Evolutionary conservation across 768 basidiomycete genomes (phyloP), one percentile per base, ranked within the genome.

Genomic region (Melanogaster broomeanus): DNA sequence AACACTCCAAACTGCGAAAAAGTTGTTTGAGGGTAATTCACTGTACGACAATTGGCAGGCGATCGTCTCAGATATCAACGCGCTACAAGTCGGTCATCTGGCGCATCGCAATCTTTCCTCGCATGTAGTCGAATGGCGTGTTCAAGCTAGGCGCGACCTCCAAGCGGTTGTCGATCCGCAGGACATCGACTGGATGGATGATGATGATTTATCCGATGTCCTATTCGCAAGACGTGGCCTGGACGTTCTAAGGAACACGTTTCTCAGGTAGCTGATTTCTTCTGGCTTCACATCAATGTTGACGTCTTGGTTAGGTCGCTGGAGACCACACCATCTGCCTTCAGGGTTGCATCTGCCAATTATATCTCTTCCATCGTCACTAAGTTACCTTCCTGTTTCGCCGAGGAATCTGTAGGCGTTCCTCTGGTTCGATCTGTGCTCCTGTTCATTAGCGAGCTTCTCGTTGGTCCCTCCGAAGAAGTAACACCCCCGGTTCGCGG

Each of bases 161-260:
- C 59, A 75, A 19, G 64, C 70, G 2, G 69, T 86, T 37, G 69
- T 82, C 18, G 58, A 71, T 48, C 77, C 79, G 18, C 74, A 78
- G 49, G 62, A 73, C 2, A 58, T 81, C 7, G 60, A 70, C 12
- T 86, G 83, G 85, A 81, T 80, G 75, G 79, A 79, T 22, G 78
- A 83, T 42, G 71, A 73, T 38, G 64, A 61, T 9, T 60, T 77
- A 18, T 57, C 72, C 2, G 75, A 81, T 34, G 58, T 64, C 6
- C 64, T 76, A 16, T 80, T 78, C 41, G 71, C 73, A 19, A 52
- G 64, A 28, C 73, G 75, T 28, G 76, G 77, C 6, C 55, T 88
- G 1, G 63, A 72, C n/a, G 75, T 79, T 38, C 61, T 88, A 15
- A 67, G 65, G 30, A 66, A 61, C 2, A 65, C 73, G 47, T 78